Evolutionary conservation across 495 filamentous ascomycete species (phyloP), one percentile per base, ranked within the genome.

Genomic region (Talaromyces adpressus): DNA sequence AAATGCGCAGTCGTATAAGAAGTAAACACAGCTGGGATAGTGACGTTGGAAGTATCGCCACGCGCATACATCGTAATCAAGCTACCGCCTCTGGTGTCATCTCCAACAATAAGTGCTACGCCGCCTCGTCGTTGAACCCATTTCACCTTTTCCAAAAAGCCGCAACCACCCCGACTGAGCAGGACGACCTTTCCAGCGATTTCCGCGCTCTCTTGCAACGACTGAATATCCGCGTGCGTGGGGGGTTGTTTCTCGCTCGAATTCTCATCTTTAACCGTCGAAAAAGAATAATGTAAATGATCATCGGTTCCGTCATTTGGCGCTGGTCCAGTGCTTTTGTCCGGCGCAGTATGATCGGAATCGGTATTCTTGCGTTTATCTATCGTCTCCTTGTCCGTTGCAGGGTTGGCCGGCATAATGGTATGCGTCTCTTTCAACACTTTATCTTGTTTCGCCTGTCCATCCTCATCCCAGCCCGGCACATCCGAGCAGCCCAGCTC

Each of bases 401-500:
- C 63, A 66, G 68, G 58, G 29, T 63, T 64, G 34, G 59, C 27
- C 20, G 11, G 34, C 53, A 47, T n/a, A 25, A 62, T 64, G 16
- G 56, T 63, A 16, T 27, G 45, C 16, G 63, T 34, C 25, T 47
- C 59, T 45, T 56, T 54, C 16, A 47, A 32, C 54, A 63, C 36
- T 49, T 66, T 66, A 16, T 75, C 74, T 54, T 67, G 67, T 34
- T 71, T 74, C 22, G 71, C 72, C 61, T 70, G 74, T 49, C 72
- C 71, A 54, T 75, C 76, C 9, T 79, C 80, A 41, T 85, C 87
- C 93, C 94, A 97, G 4, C 91, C 92, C 1, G 91, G 91, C n/a
- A 97, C 89, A 82, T 98, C 94, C 66, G 93, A 96, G 73, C 94
- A 98, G 25, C 95, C 94, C n/a, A 97, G 79, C 78, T 98, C 93